phyloP scores from a whole-genome alignment of 2,329 filamentous ascomycete genomes.

The Fusarium udum region DNA sequence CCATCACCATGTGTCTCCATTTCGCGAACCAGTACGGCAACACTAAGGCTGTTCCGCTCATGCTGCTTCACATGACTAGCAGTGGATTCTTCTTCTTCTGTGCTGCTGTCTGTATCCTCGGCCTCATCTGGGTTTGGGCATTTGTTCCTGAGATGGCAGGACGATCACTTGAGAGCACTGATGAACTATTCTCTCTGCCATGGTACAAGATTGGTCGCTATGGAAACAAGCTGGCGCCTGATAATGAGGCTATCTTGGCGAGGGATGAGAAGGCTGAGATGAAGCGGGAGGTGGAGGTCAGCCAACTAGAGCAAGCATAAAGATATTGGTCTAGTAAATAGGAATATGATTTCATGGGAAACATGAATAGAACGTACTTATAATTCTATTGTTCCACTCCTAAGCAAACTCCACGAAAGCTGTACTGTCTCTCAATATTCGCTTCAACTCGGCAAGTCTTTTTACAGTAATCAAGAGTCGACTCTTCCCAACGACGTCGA shows the following conservation, averaged over 20 bases:
- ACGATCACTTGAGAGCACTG: conserved; percentile 66
- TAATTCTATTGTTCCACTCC: neutral
- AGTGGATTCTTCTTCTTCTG: conserved; percentile 19
- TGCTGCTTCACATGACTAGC: conserved; percentile 7
- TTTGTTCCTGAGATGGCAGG: conserved; percentile 73
- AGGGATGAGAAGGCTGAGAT: conserved; percentile 15
- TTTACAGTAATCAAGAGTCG: neutral
- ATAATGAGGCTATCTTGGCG: conserved; percentile 11
- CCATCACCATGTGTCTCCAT: conserved; percentile 13
- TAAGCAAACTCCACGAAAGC: neutral
- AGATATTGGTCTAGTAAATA: neutral
- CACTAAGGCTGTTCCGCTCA: conserved; percentile 11
- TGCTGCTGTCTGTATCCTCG: conserved; percentile 43
- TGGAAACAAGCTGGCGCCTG: conserved; percentile 40
- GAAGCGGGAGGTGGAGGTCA: conserved; percentile 1
- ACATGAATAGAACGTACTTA: neutral
- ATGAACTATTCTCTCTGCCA: conserved; percentile 69
- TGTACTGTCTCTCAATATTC: neutral
- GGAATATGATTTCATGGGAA: too few species aligned
- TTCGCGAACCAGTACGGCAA: conserved; percentile 21
- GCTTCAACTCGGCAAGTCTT: neutral
- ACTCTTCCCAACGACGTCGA: neutral
- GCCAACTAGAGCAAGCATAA: neutral
- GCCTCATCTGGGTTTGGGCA: conserved; percentile 71
- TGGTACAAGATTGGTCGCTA: conserved; percentile 72